These are phyloP conservation scores for Anthracocystis setariae DNA, from an alignment of 1,284 basidiomycete genomes.

Conservation along the genomic window DNA sequence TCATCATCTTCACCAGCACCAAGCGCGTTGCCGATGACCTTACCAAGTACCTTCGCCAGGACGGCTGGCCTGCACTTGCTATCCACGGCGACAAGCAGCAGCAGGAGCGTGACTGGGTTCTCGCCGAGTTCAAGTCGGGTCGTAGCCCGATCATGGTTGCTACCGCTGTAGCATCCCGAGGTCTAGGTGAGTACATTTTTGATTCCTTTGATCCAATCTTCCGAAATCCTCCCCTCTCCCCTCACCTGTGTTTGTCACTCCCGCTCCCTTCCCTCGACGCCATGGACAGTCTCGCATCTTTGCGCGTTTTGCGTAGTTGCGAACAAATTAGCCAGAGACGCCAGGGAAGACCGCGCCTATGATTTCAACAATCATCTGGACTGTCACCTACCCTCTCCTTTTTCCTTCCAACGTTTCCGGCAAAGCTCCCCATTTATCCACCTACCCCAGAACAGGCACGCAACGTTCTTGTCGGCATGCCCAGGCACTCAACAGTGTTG, in stretches of 20 bases:
- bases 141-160: constrained; percentile 97
- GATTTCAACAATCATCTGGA: constrained; percentile 7
- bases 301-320: constrained; percentile 11
- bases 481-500: constrained; percentile 39
- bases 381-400: constrained; percentile 3
- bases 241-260: not conserved
- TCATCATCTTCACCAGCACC: constrained; percentile 97
- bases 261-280: not conserved
- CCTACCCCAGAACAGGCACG: constrained; percentile 9
- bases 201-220: constrained; percentile 15
- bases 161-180: constrained; percentile 86
- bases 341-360: constrained; percentile 3
- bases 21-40: constrained; percentile 98
- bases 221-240: constrained; percentile 2
- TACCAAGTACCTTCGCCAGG: constrained; percentile 75
- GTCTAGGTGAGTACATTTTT: constrained; percentile 86
- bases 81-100: constrained; percentile 97
- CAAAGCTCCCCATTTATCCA: not conserved
- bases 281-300: not conserved
- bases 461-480: constrained; percentile 28
- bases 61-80: constrained; percentile 96
- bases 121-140: constrained; percentile 97
- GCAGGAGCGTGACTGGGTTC: constrained; percentile 95
- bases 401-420: constrained; percentile 5
- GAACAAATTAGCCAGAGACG: constrained; percentile 6